Percentiles rank a stretch among this genome's conserved stretches.
phyloP scores from a whole-genome alignment of 2,329 filamentous ascomycete genomes.

The Cercospora nicotianae region DNA sequence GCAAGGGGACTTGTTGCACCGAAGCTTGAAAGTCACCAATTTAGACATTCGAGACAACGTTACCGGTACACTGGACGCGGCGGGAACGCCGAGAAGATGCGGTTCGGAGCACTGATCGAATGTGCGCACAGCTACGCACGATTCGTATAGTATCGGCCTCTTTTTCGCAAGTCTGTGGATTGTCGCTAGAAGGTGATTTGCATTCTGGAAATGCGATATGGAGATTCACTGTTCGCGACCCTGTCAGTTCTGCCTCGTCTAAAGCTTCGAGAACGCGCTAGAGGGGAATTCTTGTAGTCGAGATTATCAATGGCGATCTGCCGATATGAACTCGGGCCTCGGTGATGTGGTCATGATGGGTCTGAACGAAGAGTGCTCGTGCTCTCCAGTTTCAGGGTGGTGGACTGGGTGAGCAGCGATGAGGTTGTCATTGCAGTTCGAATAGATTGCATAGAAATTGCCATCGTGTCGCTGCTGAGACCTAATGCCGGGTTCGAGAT shows the following conservation, averaged over 20 bases:
- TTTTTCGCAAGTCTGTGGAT: neutral
- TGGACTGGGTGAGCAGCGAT: neutral
- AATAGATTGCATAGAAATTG: neutral
- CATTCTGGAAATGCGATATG: neutral
- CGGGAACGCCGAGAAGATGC: neutral
- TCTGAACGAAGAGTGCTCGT: neutral
- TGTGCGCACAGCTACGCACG: neutral
- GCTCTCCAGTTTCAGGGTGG: neutral
- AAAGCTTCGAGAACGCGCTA: neutral
- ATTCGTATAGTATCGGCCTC: neutral
- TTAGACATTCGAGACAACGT: neutral
- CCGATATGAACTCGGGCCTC: slow-evolving; percentile 1
- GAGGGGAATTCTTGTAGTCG: neutral
- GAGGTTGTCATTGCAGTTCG: neutral
- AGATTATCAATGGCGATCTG: neutral
- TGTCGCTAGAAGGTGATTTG: slow-evolving; percentile 4
- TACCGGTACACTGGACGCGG: neutral
- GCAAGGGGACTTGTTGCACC: neutral
- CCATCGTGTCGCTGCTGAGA: neutral
- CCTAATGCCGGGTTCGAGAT: neutral
- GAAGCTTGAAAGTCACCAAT: neutral
- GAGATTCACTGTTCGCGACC: neutral
- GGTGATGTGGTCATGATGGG: neutral
- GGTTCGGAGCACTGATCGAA: neutral
- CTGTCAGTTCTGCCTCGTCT: neutral